A percentile compares a stretch with the other conserved stretches of the same genome.
Conservation (phyloP, 768 basidiomycete species). For the Phylloporus sp. region DNA sequence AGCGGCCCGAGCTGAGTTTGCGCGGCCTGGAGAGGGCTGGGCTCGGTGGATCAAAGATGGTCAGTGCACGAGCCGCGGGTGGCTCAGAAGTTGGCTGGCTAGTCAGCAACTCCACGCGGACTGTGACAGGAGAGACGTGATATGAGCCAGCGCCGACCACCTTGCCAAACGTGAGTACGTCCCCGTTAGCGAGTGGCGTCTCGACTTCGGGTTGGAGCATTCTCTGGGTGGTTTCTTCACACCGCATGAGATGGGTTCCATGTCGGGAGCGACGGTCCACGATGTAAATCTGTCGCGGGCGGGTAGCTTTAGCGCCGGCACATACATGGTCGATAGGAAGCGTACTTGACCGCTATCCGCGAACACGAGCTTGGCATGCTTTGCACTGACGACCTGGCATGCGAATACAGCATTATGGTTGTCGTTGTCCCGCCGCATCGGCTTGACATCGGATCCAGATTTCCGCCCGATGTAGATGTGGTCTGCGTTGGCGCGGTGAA, state of each 20-base stretch:
- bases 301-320: constrained; percentile 16
- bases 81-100: constrained; percentile 13
- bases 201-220: constrained; percentile 53
- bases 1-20: constrained; percentile 53
- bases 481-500: constrained; percentile 46
- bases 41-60: constrained; percentile 27
- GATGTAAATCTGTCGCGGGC: constrained; percentile 52
- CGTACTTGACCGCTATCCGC: constrained; percentile 65
- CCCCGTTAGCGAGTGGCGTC: constrained; percentile 59
- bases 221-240: constrained; percentile 46
- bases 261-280: constrained; percentile 73
- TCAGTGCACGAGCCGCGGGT: constrained; percentile 10
- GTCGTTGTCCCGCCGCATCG: constrained; percentile 37
- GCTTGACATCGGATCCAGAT: constrained; percentile 44
- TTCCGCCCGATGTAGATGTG: constrained; percentile 68
- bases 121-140: constrained; percentile 60
- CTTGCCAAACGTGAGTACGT: constrained; percentile 75
- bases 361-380: constrained; percentile 74
- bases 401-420: constrained; percentile 58
- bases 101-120: constrained; percentile 51
- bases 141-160: constrained; percentile 60
- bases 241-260: constrained; percentile 63
- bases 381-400: constrained; percentile 76
- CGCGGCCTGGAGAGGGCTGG: constrained; percentile 24
- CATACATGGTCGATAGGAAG: constrained; percentile 7